Evolutionary conservation across 2,329 filamentous ascomycete species (phyloP).

Genomic region (Chaetomium sp.): DNA sequence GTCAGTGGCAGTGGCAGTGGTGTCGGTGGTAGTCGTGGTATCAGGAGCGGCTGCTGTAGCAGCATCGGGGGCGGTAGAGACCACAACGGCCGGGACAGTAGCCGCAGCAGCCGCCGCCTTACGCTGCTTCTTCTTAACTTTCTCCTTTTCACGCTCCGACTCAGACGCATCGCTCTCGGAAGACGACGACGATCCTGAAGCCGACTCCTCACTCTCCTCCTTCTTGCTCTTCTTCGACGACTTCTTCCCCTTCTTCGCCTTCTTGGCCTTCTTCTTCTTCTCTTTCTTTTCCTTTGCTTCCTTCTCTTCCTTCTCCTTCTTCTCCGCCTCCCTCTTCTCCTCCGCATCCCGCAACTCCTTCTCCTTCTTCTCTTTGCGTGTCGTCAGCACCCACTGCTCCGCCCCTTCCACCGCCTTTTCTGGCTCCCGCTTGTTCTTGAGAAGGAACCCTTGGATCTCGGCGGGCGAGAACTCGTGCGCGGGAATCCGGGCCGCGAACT

Average conservation of each 20-base stretch:
- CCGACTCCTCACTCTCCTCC: constrained; percentile 6
- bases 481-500: constrained; percentile 48
- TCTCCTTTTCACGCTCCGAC: constrained; percentile 7
- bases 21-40: background rate
- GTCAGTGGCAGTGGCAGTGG: background rate
- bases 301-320: constrained; percentile 31
- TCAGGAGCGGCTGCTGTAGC: background rate
- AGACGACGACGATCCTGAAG: constrained; percentile 2
- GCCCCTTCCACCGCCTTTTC: constrained; percentile 41
- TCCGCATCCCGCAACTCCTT: constrained; percentile 38
- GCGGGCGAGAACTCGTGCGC: constrained; percentile 52
- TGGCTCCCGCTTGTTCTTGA: constrained; percentile 49
- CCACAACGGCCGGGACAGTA: background rate
- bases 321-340: constrained; percentile 34
- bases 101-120: background rate
- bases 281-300: constrained; percentile 29
- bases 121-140: constrained; percentile 7
- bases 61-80: background rate
- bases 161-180: constrained; percentile 10
- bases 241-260: constrained; percentile 21
- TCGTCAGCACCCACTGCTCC: constrained; percentile 44
- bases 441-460: constrained; percentile 53
- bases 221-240: constrained; percentile 18
- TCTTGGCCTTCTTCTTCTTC: constrained; percentile 24
- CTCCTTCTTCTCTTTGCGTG: constrained; percentile 43